A percentile compares a stretch with the other conserved stretches of the same genome.
phyloP scores from a whole-genome alignment of 2,329 filamentous ascomycete genomes.

The Chaetomium strumarium region DNA sequence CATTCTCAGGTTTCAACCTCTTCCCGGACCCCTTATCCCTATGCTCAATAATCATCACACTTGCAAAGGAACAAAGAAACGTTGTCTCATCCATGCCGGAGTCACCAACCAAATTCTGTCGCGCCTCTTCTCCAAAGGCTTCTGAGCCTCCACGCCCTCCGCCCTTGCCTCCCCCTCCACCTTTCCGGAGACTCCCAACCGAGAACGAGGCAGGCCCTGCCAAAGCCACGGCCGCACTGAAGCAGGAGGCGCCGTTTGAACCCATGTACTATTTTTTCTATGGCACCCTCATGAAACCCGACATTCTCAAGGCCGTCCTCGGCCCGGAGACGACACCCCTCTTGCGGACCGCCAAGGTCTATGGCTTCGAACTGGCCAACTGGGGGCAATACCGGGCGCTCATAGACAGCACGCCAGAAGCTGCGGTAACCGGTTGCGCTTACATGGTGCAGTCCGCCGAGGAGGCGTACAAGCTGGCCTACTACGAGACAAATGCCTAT shows the following conservation, averaged over 20 bases:
- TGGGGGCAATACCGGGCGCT: constrained; percentile 12
- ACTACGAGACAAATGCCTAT: constrained; percentile 12
- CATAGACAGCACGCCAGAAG: background rate
- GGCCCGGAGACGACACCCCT: background rate
- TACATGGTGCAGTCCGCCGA: constrained; percentile 2
- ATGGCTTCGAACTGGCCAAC: constrained; percentile 6
- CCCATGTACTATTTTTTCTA: constrained; percentile 10
- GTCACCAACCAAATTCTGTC: too few species aligned
- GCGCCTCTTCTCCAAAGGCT: too few species aligned
- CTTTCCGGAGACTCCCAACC: too few species aligned
- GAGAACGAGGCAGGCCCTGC: too few species aligned
- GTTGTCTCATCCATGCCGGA: too few species aligned
- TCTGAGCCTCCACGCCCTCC: too few species aligned
- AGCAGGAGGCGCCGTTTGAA: background rate
- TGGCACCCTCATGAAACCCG: constrained; percentile 7
- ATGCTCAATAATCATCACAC: too few species aligned
- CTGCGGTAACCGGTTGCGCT: background rate
- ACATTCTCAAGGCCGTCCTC: constrained; percentile 4
- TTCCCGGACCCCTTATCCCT: too few species aligned
- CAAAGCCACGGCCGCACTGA: too few species aligned
- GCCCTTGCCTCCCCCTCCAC: too few species aligned
- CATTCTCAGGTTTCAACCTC: too few species aligned
- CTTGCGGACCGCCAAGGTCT: constrained; percentile 1
- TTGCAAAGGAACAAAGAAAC: too few species aligned
- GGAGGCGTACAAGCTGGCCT: constrained; percentile 5